Base-by-base conservation (phyloP, 208 protist genomes). In the Leishmania lainsoni region DNA sequence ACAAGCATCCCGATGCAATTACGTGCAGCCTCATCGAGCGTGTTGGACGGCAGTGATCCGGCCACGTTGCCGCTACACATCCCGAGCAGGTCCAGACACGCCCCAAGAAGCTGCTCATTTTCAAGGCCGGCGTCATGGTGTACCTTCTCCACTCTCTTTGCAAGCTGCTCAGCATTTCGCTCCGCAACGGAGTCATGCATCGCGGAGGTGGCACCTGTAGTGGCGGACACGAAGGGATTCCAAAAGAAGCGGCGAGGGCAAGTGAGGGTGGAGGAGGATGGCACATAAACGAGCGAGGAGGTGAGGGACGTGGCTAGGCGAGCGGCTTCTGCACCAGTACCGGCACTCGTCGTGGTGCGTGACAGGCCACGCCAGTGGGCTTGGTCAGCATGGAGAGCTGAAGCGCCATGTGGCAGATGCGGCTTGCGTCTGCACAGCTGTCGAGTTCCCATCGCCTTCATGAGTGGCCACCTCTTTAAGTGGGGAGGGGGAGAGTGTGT, bases 51-150 rank as follows among this genome's bases (percentile, higher is more conserved):
- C 10, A 45, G 17, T 39, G 65, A 75, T 3, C 71, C 70, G 59
- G 39, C 26, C 8, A 81, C 81, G 16, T 58, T 72, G 80, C 68
- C 81, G n/a, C 92, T 82, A 72, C 90, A 93, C 45, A 94, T 49
- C 56, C 92, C 83, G 35, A 97, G 80, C 10, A 97, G 73, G 42
- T 97, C 89, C 8, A 97, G 72, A 68, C 92, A 97, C 20, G 90
- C 89, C 52, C 88, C 89, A 9, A 94, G 54, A 10, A 97, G 79
- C n/a, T 87, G 91, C 66, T 97, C 91, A 61, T 93, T 94, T 65
- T 92, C 86, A 70, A 88, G 76, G 51, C 87, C 81, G 20, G 90
- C 89, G 73, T 85, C 81, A 2, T 79, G 83, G 74, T 88, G 86
- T 2, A 88, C 92, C 65, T 89, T 88, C 17, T 79, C 71, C 39